A percentile compares a stretch with the other conserved stretches of the same genome.
Conservation (phyloP, 139 green algal genomes). For the Picochlorum sp. region DNA sequence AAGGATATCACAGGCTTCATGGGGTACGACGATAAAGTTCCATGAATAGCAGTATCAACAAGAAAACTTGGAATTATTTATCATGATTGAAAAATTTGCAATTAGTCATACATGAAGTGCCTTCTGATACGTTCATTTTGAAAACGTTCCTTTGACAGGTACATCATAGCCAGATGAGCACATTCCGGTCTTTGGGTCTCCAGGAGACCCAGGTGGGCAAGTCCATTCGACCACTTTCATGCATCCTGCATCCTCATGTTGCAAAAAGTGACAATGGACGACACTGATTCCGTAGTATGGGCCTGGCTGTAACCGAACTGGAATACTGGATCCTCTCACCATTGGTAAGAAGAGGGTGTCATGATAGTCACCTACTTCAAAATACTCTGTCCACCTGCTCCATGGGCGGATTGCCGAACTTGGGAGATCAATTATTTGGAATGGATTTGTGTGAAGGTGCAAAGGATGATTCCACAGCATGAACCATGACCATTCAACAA, state of each 20-base stretch:
- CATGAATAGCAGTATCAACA: too few relatives aligned
- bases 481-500: neutral
- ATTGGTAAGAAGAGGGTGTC: slow-evolving; percentile 3
- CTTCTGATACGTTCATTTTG: neutral
- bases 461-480: slow-evolving; percentile 1
- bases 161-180: neutral
- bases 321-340: neutral
- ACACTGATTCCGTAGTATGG: neutral
- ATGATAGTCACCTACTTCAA: slow-evolving; percentile 2
- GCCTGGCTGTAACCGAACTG: neutral
- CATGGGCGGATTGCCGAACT: neutral
- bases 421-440: neutral
- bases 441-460: slow-evolving; percentile 4
- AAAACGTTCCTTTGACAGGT: neutral
- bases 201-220: neutral
- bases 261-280: slow-evolving; percentile 1
- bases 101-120: too few relatives aligned
- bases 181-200: slow-evolving; percentile 2
- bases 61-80: too few relatives aligned
- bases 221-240: slow-evolving; percentile 8
- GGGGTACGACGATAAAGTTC: too few relatives aligned
- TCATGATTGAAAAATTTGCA: too few relatives aligned
- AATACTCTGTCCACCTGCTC: slow-evolving; percentile 1
- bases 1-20: too few relatives aligned
- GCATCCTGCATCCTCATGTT: slow-evolving; percentile 2